Base-by-base conservation (phyloP, 2,329 filamentous ascomycete genomes). In the Aspergillus sojae region DNA sequence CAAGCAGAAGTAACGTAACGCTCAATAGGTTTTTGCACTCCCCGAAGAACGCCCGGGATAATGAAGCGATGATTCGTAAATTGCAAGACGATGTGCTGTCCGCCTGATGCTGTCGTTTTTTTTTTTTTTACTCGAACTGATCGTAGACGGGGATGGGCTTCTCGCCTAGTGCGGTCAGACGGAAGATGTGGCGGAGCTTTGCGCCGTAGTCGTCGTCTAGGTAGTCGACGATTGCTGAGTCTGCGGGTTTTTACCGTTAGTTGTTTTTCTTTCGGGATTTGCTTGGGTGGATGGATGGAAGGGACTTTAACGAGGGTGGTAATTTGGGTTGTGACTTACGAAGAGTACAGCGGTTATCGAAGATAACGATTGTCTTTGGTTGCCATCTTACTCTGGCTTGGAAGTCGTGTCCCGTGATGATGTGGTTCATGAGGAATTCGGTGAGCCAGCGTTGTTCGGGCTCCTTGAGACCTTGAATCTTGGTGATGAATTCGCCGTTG, bases 171-270 rank as follows among this genome's bases (percentile, higher is more conserved):
- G 81, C 80, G 67, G 77, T 77, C 32, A 84, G 75, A n/a, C 82
- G 81, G 75, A 84, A 84, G 54, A 84, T 80, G 68, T 84, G 82
- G 52, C 82, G 75, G 45, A 81, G 76, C 70, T 82, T 79, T 2
- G 79, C 79, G 53, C 78, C 77, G 48, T 78, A 76, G 53, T 83
- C 82, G 39, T 81, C 80, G 59, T 79, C 77, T 46, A 80, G 68
- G 65, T 83, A 83, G 68, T 84, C 82, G 5, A 84, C 81, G 48
- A 83, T 82, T 30, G 81, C 82, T 3, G 82, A 82, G 68, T 84
- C 81, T 83, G 62, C 30, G 52, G 30, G 4, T 46, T 57, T 54
- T 34, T 9, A 12, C 11, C 36, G 28, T 65, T 70, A 68, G 70
- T 52, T n/a, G 16, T 4, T 46, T 52, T 52, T 9, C 16, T n/a